These are phyloP conservation scores for Agrostemma githago DNA, from an alignment of 148 eudicot species.

Conservation along the genomic window DNA sequence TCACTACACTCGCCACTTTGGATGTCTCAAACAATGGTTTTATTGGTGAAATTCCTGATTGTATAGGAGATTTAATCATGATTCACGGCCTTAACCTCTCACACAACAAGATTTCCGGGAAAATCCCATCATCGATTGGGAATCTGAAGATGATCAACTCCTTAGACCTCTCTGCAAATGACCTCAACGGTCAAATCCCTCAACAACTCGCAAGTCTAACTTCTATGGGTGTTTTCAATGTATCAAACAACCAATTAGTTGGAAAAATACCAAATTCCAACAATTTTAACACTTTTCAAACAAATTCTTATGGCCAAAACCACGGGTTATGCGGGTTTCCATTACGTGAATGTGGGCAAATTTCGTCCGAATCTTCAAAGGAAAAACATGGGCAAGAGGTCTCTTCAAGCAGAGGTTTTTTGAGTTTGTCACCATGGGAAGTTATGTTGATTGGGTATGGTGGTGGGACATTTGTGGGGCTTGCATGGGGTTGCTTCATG, in stretches of 20 bases:
- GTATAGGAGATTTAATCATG: conserved; percentile 21
- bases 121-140: conserved; percentile 26
- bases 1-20: conserved; percentile 6
- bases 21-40: conserved; percentile 30
- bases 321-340: conserved; percentile 22
- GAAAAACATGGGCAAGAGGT: neutral
- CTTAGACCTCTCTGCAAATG: conserved; percentile 32
- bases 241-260: conserved; percentile 15
- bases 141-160: conserved; percentile 27
- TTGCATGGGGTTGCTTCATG: conserved; percentile 20
- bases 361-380: neutral
- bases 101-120: conserved; percentile 28
- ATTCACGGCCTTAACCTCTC: conserved; percentile 34
- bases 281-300: conserved; percentile 18
- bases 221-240: conserved; percentile 17
- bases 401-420: neutral
- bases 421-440: conserved; percentile 5
- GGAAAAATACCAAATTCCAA: conserved; percentile 25
- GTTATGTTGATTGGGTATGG: conserved; percentile 9
- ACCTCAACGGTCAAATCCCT: conserved; percentile 27
- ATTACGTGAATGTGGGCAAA: conserved; percentile 3
- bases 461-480: conserved; percentile 13
- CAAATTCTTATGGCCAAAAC: conserved; percentile 23
- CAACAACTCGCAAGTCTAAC: conserved; percentile 21
- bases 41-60: conserved; percentile 23